Percentiles rank a stretch among this genome's conserved stretches.
Evolutionary conservation across 768 basidiomycete genomes (phyloP).

Genomic region (Tubosaeta sp.): DNA sequence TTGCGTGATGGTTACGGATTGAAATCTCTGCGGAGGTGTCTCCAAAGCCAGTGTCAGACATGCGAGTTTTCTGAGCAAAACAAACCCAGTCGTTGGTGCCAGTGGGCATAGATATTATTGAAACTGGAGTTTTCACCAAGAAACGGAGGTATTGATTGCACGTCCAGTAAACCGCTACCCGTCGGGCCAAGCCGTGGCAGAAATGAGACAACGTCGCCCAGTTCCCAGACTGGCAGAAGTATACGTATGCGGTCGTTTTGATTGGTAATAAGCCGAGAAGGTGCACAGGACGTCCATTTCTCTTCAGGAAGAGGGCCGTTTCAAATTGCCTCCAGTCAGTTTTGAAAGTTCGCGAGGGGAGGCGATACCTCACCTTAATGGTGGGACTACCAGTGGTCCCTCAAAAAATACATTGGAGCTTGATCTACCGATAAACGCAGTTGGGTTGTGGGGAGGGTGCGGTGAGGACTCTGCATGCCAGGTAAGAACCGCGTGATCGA

Average conservation of each 20-base stretch:
- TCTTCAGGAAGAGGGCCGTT: neutral
- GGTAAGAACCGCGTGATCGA: neutral
- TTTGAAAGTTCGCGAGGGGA: neutral
- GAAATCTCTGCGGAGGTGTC: neutral
- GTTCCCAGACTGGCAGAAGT: neutral
- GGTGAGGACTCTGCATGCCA: neutral
- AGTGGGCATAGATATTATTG: neutral
- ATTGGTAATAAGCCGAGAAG: neutral
- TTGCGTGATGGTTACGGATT: neutral
- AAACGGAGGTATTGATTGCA: neutral
- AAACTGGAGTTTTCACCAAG: neutral
- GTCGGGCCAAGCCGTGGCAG: neutral
- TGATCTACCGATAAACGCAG: neutral
- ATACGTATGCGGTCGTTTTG: neutral
- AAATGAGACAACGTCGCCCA: neutral
- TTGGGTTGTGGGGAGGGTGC: conserved; percentile 1
- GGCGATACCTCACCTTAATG: neutral
- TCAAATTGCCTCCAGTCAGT: neutral
- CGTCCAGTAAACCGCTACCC: neutral
- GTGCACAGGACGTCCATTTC: neutral
- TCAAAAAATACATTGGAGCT: neutral
- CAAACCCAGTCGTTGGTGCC: no score
- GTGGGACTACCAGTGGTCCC: neutral
- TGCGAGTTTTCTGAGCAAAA: neutral
- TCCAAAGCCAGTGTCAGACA: neutral